These are phyloP conservation scores for Whalleya microplaca DNA, from an alignment of 2,329 filamentous ascomycete species.

Conservation along the genomic window DNA sequence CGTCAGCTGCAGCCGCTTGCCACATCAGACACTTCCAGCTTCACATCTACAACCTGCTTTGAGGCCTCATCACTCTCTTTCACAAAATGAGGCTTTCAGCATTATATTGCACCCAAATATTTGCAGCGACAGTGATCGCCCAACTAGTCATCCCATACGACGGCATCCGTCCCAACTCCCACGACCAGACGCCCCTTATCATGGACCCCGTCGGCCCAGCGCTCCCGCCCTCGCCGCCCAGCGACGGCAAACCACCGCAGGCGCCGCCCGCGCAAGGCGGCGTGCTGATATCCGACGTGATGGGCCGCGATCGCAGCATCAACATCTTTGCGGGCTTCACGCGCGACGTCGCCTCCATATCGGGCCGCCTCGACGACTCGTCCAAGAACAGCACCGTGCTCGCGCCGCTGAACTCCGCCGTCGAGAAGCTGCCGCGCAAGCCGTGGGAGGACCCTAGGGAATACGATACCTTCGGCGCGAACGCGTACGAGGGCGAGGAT, in stretches of 20 bases:
- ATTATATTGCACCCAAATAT: conserved; percentile 18
- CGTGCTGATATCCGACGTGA: conserved; percentile 81
- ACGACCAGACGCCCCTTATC: conserved; percentile 38
- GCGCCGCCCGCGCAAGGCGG: conserved; percentile 42
- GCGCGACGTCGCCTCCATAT: conserved; percentile 72
- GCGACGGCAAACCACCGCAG: conserved; percentile 7
- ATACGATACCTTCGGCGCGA: conserved; percentile 66
- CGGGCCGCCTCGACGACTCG: conserved; percentile 68
- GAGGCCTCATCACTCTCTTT: not conserved
- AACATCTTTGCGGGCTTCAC: conserved; percentile 84
- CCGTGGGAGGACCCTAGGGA: conserved; percentile 83
- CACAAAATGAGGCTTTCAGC: conserved; percentile 27
- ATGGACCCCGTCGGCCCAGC: conserved; percentile 37
- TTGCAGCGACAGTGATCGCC: conserved; percentile 25
- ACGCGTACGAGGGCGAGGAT: conserved; percentile 75
- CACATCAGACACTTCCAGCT: not conserved
- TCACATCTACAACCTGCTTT: not conserved
- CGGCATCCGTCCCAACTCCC: conserved; percentile 24
- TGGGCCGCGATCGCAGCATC: conserved; percentile 76
- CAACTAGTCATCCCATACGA: conserved; percentile 25
- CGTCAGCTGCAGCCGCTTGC: not conserved
- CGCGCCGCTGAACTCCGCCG: conserved; percentile 81
- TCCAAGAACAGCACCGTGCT: conserved; percentile 79
- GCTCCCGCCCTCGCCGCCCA: conserved; percentile 24
- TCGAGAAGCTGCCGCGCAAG: conserved; percentile 79